Conservation (phyloP, 306 rosid genomes). For the Boehmeria nivea region DNA sequence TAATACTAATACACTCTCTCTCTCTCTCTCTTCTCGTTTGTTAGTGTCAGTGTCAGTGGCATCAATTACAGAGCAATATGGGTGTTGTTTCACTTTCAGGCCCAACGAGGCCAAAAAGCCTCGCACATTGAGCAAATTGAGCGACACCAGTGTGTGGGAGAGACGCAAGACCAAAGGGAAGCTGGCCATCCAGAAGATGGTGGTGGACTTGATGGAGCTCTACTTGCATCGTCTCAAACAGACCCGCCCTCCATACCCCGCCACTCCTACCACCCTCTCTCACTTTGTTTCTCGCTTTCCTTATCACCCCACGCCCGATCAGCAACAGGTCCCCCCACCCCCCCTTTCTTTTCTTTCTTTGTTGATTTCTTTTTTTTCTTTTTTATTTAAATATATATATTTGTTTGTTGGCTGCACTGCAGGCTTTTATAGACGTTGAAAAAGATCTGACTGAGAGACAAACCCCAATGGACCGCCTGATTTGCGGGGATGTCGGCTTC, state of each 20-base stretch:
- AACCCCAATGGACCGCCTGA: conserved; percentile 94
- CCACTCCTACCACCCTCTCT: conserved; percentile 32
- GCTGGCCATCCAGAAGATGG: conserved; percentile 95
- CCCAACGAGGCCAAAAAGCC: conserved; percentile 81
- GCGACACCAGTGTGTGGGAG: conserved; percentile 74
- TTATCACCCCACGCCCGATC: conserved; percentile 82
- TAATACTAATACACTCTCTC: no score
- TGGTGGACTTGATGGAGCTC: conserved; percentile 93
- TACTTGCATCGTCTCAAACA: conserved; percentile 87
- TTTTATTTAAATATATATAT: no score
- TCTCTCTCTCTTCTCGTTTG: neutral
- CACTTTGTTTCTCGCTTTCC: conserved; percentile 62
- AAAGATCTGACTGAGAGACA: conserved; percentile 74
- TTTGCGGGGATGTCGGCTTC: conserved; percentile 98
- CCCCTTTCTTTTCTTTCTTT: neutral
- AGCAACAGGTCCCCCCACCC: conserved; percentile 48
- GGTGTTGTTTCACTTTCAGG: conserved; percentile 45
- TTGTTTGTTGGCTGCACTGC: no score
- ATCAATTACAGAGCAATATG: neutral
- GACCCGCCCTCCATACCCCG: conserved; percentile 70
- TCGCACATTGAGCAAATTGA: conserved; percentile 74
- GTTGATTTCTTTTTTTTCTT: no score
- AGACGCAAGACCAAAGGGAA: conserved; percentile 74
- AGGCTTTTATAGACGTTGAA: conserved; percentile 91
- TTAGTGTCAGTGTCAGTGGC: neutral